phyloP scores from a whole-genome alignment of 805 yeast genomes.

The Candida khao-thaluensis region DNA sequence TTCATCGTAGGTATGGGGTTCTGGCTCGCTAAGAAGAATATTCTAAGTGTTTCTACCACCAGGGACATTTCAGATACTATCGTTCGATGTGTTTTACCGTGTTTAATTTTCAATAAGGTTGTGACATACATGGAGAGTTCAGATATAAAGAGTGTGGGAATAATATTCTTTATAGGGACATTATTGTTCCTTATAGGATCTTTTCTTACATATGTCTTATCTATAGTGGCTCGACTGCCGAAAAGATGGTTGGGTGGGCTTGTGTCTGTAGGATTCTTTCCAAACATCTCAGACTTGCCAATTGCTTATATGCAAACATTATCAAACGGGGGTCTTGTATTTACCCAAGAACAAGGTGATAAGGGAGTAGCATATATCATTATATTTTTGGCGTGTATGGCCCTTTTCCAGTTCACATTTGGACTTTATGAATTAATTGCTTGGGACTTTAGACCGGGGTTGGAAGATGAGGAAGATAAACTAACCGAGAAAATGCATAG shows the following conservation, averaged over 20 bases:
- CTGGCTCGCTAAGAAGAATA: conserved; percentile 57
- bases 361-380: conserved; percentile 84
- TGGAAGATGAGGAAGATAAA: conserved; percentile 18
- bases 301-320: conserved; percentile 79
- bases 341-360: conserved; percentile 58
- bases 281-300: conserved; percentile 80
- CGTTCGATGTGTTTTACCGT: conserved; percentile 69
- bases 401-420: conserved; percentile 66
- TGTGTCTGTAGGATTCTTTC: conserved; percentile 68
- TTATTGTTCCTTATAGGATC: conserved; percentile 53
- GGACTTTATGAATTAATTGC: conserved; percentile 73
- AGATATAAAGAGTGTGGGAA: conserved; percentile 71
- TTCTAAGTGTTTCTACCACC: conserved; percentile 64
- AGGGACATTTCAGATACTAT: conserved; percentile 69
- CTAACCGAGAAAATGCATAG: neutral
- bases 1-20: conserved; percentile 68
- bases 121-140: conserved; percentile 63
- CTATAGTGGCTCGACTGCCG: conserved; percentile 59
- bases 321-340: conserved; percentile 55
- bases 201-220: conserved; percentile 42
- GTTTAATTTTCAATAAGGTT: conserved; percentile 71
- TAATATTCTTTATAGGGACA: conserved; percentile 49
- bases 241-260: conserved; percentile 76
- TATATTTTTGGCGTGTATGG: conserved; percentile 68
- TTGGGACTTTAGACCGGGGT: conserved; percentile 58